These are phyloP conservation scores for Heimioporus punctisporus DNA, from an alignment of 1,284 basidiomycete genomes.

Conservation along the genomic window DNA sequence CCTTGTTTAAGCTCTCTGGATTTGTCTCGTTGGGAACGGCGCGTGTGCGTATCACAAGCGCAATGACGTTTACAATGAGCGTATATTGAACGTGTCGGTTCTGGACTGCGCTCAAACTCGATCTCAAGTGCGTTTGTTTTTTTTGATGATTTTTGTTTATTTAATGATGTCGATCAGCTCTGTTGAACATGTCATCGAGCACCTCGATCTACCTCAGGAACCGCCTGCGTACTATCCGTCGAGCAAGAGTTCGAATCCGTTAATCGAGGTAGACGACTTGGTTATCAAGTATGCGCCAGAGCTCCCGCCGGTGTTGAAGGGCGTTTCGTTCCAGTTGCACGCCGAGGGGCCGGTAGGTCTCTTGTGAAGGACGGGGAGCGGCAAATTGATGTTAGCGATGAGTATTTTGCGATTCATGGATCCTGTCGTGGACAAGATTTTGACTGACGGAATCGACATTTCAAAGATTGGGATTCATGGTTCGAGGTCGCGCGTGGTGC, in stretches of 20 bases:
- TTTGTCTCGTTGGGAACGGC: constrained; percentile 74
- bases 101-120: constrained; percentile 49
- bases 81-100: constrained; percentile 76
- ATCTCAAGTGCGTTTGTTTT: constrained; percentile 27
- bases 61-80: constrained; percentile 59
- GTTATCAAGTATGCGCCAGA: constrained; percentile 85
- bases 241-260: constrained; percentile 51
- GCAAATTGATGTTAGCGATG: constrained; percentile 87
- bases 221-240: constrained; percentile 91
- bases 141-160: neutral
- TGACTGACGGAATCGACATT: constrained; percentile 91
- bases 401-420: constrained; percentile 90
- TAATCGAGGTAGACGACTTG: constrained; percentile 72
- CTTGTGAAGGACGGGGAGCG: constrained; percentile 74
- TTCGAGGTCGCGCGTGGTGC: constrained; percentile 72
- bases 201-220: constrained; percentile 89
- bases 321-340: constrained; percentile 67
- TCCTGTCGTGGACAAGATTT: constrained; percentile 76
- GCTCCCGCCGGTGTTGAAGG: constrained; percentile 80
- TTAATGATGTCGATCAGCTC: constrained; percentile 53
- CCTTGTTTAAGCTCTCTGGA: constrained; percentile 73
- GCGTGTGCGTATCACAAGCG: constrained; percentile 84
- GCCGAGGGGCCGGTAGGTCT: constrained; percentile 73
- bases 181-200: constrained; percentile 90
- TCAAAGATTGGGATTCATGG: constrained; percentile 87